Base-by-base conservation (phyloP, 2,329 filamentous ascomycete species). In the Dactylellina leptospora region DNA sequence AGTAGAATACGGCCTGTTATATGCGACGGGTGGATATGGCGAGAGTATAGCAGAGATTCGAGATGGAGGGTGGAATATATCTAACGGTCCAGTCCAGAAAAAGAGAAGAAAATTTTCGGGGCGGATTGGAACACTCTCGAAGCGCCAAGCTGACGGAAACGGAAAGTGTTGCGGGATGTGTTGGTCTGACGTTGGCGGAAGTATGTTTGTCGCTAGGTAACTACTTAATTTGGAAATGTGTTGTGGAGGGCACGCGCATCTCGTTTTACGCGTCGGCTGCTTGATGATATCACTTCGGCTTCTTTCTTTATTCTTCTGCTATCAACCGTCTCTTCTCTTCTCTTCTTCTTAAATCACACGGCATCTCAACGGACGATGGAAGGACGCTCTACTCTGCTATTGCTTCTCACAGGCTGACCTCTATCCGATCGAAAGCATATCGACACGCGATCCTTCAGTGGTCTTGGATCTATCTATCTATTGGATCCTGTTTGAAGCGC, bases 401-500 rank as follows among this genome's bases (percentile, higher is more conserved):
- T n/a, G n/a, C n/a, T n/a, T n/a, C n/a, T n/a, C n/a, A n/a, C n/a
- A n/a, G n/a, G n/a, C n/a, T n/a, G n/a, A n/a, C n/a, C n/a, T n/a
- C n/a, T n/a, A 55, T 42, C 51, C 51, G 42, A 55, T 55, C 51
- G 36, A 55, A 55, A 28, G 28, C 36, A n/a, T 22, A 18, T 27
- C 25, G 13, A 42, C 44, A 66, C 61, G 61, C 61, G 61, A 66
- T 38, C 42, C 51, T 23, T 50, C 40, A 64, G 48, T 64, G 60
- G 60, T 8, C 36, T 28, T 25, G 4, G 18, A 20, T 20, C 45
- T 16, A 22, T 8, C 25, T 50, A 23, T 53, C 33, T 53, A n/a
- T n/a, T 53, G 58, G 59, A 63, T 63, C 59, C 59, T 63, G 59
- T 55, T 55, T 63, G 48, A 63, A 63, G 54, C 58, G 54, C 58